These are phyloP conservation scores for Cyclotella atomus DNA, from an alignment of 108 stramenopile genomes.

Conservation along the genomic window DNA sequence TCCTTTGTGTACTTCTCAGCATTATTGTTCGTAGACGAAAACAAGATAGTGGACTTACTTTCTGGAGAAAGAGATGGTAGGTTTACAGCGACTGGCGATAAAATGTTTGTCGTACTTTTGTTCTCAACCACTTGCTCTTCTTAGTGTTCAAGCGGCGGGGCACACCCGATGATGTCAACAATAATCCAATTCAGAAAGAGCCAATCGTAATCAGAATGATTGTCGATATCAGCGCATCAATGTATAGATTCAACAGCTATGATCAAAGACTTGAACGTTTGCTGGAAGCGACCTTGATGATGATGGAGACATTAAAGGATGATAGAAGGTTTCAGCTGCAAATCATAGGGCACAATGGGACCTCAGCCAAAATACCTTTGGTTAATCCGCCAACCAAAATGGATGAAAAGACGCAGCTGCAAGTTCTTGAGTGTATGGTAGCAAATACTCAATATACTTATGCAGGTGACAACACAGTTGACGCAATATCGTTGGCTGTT, in stretches of 20 bases:
- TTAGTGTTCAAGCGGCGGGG: conserved; percentile 90
- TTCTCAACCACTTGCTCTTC: too few species aligned
- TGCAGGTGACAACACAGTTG: conserved; percentile 85
- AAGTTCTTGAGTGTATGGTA: conserved; percentile 81
- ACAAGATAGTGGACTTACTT: conserved; percentile 79
- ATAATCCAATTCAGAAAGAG: conserved; percentile 26
- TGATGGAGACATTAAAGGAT: conserved; percentile 84
- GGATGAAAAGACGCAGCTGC: conserved; percentile 61
- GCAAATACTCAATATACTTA: conserved; percentile 90
- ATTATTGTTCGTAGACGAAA: conserved; percentile 69
- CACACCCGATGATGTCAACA: conserved; percentile 34
- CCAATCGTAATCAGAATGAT: conserved; percentile 70
- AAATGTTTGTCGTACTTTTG: too few species aligned
- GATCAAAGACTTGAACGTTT: conserved; percentile 80
- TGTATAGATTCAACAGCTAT: conserved; percentile 93
- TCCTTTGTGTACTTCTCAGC: background rate
- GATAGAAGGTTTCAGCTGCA: conserved; percentile 67
- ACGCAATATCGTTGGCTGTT: conserved; percentile 77
- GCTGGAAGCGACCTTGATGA: conserved; percentile 81
- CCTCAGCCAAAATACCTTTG: conserved; percentile 59
- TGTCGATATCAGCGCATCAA: conserved; percentile 78
- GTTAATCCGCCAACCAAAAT: conserved; percentile 61
- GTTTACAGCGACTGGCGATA: too few species aligned
- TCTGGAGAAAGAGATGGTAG: conserved; percentile 82
- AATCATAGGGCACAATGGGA: conserved; percentile 84